Base-by-base conservation (phyloP, 1,284 basidiomycete genomes). In the Hypsizygus ulmarius region DNA sequence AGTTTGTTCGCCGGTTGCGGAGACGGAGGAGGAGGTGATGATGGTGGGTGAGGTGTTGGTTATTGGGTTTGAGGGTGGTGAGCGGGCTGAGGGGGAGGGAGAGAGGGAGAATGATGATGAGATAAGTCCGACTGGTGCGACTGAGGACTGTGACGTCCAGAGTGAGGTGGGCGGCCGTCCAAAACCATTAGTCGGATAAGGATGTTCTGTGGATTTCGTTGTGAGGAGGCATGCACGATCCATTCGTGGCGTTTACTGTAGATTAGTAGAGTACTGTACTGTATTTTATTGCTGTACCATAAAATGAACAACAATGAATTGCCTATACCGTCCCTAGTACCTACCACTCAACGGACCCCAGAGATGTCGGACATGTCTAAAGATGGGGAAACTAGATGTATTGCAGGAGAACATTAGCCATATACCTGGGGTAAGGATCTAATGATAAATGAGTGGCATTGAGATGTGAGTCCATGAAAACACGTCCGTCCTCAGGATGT, bases 61-160 rank as follows among this genome's bases (percentile, higher is more conserved):
- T 37, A 50, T 50, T 42, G 49, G 49, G 33, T 46, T 50, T 39
- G 15, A 2, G 19, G 29, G 30, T 11, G 42, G 32, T 6, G 19
- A 35, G 16, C n/a, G n/a, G n/a, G n/a, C n/a, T n/a, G n/a, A n/a
- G n/a, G n/a, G n/a, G n/a, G n/a, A n/a, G n/a, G n/a, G n/a, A n/a
- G 33, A 7, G n/a, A 29, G 33, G 12, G 34, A 2, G 21, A 27
- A 29, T 16, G 47, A 39, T 5, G 30, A 14, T 12, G 44, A 32
- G 47, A 30, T 39, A 6, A 44, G 38, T 40, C 43, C 43, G 21
- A 40, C 42, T 3, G 48, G 48, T 18, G 43, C 43, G 32, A 39
- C 43, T 7, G 38, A 49, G 11, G 37, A 32, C 15, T 30, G 30
- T 25, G 7, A 35, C 5, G 11, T n/a, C 14, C 9, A n/a, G 34